Base-by-base conservation (phyloP, 2,329 filamentous ascomycete species). In the Trichophyton schoenleinii region DNA sequence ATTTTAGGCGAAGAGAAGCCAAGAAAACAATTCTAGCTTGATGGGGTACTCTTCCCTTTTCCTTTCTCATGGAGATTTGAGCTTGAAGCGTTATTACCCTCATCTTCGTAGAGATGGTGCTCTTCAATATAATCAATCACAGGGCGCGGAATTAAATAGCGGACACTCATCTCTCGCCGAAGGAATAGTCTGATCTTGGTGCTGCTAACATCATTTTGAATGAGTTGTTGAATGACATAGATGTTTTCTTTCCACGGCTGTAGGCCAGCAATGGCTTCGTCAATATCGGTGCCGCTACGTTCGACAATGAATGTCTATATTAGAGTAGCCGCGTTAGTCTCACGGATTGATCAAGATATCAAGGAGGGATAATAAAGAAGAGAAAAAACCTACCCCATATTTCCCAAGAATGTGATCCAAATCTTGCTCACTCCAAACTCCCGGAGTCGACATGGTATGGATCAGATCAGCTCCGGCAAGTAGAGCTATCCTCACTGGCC, bases 161-260 rank as follows among this genome's bases (percentile, higher is more conserved):
- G 83, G 57, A 95, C 88, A 67, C 87, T 91, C 85, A 94, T 88
- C 65, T 90, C 85, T 68, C 87, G 82, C 69, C 87, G 83, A 38
- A 91, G 73, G 70, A 95, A 89, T 2, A 95, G 78, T 48, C 91
- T 84, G 63, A 96, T 91, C 77, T 95, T 86, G 63, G 83, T 86
- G 64, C 87, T 91, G 68, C 87, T 90, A 63, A 94, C 86, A 68
- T 94, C 88, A 72, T 92, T 92, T 66, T 89, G 85, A 57, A 95
- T 91, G 59, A 95, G 82, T 73, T 95, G 89, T 61, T 89, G 87
- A 65, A 96, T 92, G 60, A 95, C 87, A 70, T 89, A 86, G 64
- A 96, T 87, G 67, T 95, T 94, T 68, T 91, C 84, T 69, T 89
- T 86, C 83, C 87, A 96, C 63, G 85, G 83, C 70, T 90, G 86